Conservation (phyloP, 441 rosid species). For the Viola pubescens region DNA sequence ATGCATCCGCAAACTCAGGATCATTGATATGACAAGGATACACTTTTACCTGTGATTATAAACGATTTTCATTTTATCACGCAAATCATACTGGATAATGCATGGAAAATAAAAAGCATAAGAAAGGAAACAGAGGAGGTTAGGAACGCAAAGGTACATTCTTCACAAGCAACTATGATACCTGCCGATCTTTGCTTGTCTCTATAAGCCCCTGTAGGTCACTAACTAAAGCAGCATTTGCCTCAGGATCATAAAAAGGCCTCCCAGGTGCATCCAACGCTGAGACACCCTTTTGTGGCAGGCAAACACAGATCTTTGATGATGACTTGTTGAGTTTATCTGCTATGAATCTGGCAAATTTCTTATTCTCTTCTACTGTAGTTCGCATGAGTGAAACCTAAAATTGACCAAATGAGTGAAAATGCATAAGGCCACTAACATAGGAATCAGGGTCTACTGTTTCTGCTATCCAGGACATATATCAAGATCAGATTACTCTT, state of each 20-base stretch:
- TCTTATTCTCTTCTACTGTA: slow-evolving; percentile 66
- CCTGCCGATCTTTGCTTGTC: slow-evolving; percentile 59
- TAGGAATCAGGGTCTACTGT: neutral
- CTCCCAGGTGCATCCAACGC: slow-evolving; percentile 72
- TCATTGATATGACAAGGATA: slow-evolving; percentile 75
- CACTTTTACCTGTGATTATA: slow-evolving; percentile 43
- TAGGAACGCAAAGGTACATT: slow-evolving; percentile 1
- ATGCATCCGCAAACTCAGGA: slow-evolving; percentile 66
- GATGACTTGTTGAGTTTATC: slow-evolving; percentile 65
- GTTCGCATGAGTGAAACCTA: slow-evolving; percentile 85
- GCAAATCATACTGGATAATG: slow-evolving; percentile 6
- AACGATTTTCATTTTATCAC: slow-evolving; percentile 15
- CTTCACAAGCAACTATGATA: slow-evolving; percentile 21
- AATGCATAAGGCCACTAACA: neutral
- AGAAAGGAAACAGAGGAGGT: neutral
- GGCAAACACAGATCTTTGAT: slow-evolving; percentile 56
- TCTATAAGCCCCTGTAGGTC: slow-evolving; percentile 58
- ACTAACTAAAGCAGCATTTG: slow-evolving; percentile 47
- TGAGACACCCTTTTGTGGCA: slow-evolving; percentile 76
- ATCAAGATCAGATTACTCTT: too few species aligned
- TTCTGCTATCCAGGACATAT: too few species aligned
- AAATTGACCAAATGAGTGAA: slow-evolving; percentile 16
- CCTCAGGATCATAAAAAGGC: slow-evolving; percentile 83
- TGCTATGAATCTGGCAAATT: slow-evolving; percentile 70
- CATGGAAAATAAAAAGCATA: neutral